Evolutionary conservation across 257 asterid genomes (phyloP), one percentile per base, ranked within the genome.

Genomic region (Asclepias syriaca): DNA sequence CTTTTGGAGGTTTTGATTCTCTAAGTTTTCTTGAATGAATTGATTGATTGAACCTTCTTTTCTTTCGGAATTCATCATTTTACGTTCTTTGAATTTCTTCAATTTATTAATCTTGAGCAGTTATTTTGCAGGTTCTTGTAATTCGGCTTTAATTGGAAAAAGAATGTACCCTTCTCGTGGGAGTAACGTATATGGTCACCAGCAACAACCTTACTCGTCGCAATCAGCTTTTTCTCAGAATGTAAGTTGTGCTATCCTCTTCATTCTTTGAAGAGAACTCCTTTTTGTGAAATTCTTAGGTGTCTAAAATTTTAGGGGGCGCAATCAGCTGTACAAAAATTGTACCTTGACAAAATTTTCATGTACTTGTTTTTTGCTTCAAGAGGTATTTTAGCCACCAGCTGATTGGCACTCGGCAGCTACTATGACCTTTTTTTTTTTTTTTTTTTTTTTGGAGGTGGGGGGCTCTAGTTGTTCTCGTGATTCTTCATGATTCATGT

Each of bases 131-230:
- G 68, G 50, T 60, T 7, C 2, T 37, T 63, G 59, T 63, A 32
- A 18, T 61, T 64, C 5, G 16, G 2, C n/a, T 34, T 37, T 16
- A 63, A 63, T 37, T 37, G 15, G 68, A 8, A 64, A 63, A 37
- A 37, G 68, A 6, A 74, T 74, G 77, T 74, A 74, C 43, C 66
- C 83, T 55, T 75, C 82, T 54, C 78, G 86, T 14, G 86, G 84
- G 66, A 65, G 77, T 49, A 74, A 77, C 74, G 75, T 69, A 11
- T 82, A 76, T 69, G 81, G 81, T 18, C 82, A 79, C 55, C 80
- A 77, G 19, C 82, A 79, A 66, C 78, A 78, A 32, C 57, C 81
- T 22, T 82, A 70, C 69, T 66, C 86, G 65, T 74, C 84, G 3
- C 85, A 78, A 59, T 67, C 85, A 14, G 68, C 68, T 68, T 81